phyloP scores from a whole-genome alignment of 768 basidiomycete genomes.

The button mushroom (Agaricus bisporus) region DNA sequence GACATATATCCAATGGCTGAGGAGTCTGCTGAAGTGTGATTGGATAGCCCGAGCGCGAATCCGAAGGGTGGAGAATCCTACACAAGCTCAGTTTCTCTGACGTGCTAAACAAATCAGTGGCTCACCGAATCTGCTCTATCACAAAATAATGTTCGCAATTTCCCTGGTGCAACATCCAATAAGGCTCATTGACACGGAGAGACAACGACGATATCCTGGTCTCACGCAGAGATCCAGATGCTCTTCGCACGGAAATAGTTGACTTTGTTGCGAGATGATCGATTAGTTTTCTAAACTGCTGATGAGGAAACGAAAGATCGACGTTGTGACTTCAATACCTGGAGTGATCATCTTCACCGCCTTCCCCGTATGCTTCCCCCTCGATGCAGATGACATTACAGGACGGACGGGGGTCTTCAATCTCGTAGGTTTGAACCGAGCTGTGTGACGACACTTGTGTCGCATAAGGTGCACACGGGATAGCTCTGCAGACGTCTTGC shows the following conservation, averaged over 20 bases:
- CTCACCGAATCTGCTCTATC: conserved; percentile 63
- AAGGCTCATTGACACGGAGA: conserved; percentile 66
- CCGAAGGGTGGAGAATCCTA: conserved; percentile 56
- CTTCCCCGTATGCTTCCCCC: conserved; percentile 52
- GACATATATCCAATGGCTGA: conserved; percentile 54
- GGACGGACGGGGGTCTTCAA: neutral
- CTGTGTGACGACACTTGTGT: conserved; percentile 23
- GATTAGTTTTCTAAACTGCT: conserved; percentile 37
- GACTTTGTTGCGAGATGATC: conserved; percentile 28
- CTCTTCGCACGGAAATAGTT: conserved; percentile 26
- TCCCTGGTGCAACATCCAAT: conserved; percentile 77
- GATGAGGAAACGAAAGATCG: neutral
- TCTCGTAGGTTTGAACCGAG: conserved; percentile 10
- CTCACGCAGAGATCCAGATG: conserved; percentile 36
- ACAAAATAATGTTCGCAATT: conserved; percentile 79
- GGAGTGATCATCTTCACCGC: conserved; percentile 48
- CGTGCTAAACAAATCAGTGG: neutral
- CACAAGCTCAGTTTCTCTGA: conserved; percentile 6
- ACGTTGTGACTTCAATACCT: conserved; percentile 23
- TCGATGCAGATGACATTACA: conserved; percentile 60
- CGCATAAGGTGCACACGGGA: conserved; percentile 41
- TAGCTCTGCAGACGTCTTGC: conserved; percentile 47
- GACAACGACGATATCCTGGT: conserved; percentile 47
- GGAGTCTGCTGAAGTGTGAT: conserved; percentile 63
- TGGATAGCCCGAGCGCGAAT: conserved; percentile 57